Evolutionary conservation across 495 filamentous ascomycete genomes (phyloP), one percentile per base, ranked within the genome.

Genomic region (Lasiosphaeria miniovina): DNA sequence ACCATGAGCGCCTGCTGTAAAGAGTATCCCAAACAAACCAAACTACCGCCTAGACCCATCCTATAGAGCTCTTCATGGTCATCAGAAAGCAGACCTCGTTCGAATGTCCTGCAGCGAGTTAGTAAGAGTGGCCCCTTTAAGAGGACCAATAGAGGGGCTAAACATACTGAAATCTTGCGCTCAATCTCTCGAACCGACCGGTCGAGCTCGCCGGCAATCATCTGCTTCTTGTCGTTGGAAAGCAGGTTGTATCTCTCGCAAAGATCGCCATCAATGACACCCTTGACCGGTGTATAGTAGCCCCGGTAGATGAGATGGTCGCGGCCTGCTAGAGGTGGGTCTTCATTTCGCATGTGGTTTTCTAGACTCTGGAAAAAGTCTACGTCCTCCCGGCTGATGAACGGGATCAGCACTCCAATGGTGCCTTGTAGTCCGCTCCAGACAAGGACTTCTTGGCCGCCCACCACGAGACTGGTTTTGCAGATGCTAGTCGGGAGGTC

Each of bases 281-380:
- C 91, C 80, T 99, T 99, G 12, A 94, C 90, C 1, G 95, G 95
- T n/a, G 88, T 90, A 70, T 99, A 98, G 70, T 98, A 99, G 49
- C 91, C 85, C 55, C 95, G 81, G 68, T 96, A 99, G 50, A 96
- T 93, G 35, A 98, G 74, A 73, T 98, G 94, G 71, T 98, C 95
- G 59, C 95, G 83, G 35, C 95, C 94, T 9, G 91, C 90, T 31
- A 96, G 79, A 11, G 92, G 90, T 24, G 92, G 82, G 63, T 96
- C 89, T 63, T 96, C 91, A 15, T 78, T 81, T 51, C 91, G 82
- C 75, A 99, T 77, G 61, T 94, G 88, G 65, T 87, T 87, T 72
- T 98, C 94, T 36, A 98, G 79, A 41, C 85, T 91, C 71, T 96
- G 91, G 80, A 99, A 98, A 74, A 98, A 96, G 75, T 97, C 93